Evolutionary conservation across 2,329 filamentous ascomycete genomes (phyloP).

Genomic region (Aspergillus sp.): DNA sequence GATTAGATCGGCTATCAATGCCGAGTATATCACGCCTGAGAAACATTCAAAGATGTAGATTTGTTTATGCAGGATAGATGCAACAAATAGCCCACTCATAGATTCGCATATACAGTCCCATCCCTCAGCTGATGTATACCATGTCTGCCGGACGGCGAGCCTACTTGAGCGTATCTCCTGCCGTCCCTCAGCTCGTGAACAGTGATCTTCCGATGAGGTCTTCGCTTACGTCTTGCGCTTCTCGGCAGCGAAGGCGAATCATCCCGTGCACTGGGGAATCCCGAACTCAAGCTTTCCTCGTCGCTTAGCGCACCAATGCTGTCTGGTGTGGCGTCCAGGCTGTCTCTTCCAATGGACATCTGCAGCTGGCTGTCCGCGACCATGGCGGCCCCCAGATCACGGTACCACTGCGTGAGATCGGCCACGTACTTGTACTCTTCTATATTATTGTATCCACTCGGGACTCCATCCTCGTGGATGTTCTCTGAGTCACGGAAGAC

Average conservation of each 20-base stretch:
- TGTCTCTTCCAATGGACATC: slow-evolving; percentile 21
- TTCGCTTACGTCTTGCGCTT: slow-evolving; percentile 19
- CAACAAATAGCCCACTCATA: slow-evolving; percentile 11
- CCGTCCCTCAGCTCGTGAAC: slow-evolving; percentile 36
- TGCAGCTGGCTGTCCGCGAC: slow-evolving; percentile 28
- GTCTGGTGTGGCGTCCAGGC: slow-evolving; percentile 15
- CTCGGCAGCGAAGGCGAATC: slow-evolving; percentile 15
- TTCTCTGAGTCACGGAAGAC: slow-evolving; percentile 29
- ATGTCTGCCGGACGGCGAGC: slow-evolving; percentile 27
- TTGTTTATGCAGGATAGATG: slow-evolving; percentile 1
- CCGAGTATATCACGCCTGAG: slow-evolving; percentile 54
- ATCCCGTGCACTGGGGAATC: slow-evolving; percentile 9
- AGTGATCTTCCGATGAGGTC: slow-evolving; percentile 26
- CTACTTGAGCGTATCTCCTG: slow-evolving; percentile 32
- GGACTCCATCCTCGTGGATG: slow-evolving; percentile 24
- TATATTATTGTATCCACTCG: slow-evolving; percentile 31
- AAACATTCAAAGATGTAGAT: slow-evolving; percentile 44
- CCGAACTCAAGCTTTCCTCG: slow-evolving; percentile 21
- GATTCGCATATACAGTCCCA: slow-evolving; percentile 35
- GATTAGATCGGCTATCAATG: slow-evolving; percentile 64
- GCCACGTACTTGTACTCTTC: slow-evolving; percentile 29
- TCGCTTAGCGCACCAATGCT: slow-evolving; percentile 23
- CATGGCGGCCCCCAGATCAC: slow-evolving; percentile 23
- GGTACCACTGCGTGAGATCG: slow-evolving; percentile 34
- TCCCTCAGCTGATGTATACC: slow-evolving; percentile 35